Conservation (phyloP, 257 asterid species). For the Parsonsia alboflavescens region DNA sequence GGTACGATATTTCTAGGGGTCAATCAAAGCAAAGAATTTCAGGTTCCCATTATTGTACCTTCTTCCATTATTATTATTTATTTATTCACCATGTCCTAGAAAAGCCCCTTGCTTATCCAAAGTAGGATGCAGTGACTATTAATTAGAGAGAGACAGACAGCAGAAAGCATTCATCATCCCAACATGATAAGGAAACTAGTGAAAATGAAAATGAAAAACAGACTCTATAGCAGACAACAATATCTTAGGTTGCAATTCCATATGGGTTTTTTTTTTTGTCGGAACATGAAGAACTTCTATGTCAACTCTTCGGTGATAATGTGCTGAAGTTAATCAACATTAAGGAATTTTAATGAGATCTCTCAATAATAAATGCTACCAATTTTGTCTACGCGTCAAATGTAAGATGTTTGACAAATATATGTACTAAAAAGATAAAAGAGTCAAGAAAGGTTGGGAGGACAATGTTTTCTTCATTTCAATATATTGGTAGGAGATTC, state of each 20-base stretch:
- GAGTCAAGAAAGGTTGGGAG: background rate
- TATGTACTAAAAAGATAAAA: background rate
- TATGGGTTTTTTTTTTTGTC: background rate
- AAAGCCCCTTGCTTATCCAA: background rate
- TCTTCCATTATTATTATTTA: background rate
- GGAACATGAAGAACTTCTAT: background rate
- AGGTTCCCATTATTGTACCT: background rate
- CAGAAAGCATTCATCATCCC: background rate
- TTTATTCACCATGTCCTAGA: background rate
- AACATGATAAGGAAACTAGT: background rate
- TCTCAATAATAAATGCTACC: background rate
- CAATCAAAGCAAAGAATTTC: background rate
- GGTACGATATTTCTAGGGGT: background rate
- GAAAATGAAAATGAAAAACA: background rate
- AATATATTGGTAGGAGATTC: background rate
- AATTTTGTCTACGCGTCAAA: too few relatives aligned
- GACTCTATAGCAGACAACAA: conserved; percentile 2
- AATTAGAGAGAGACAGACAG: background rate
- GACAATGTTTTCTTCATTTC: background rate
- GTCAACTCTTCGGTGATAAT: background rate
- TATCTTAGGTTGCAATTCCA: background rate
- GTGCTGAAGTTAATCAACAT: background rate
- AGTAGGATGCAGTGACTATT: background rate
- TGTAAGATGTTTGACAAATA: background rate
- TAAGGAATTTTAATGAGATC: background rate